A percentile compares a stretch with the other conserved stretches of the same genome.
phyloP scores from a whole-genome alignment of 371 early-diverging fungal genomes.

The Mortierella sp. region DNA sequence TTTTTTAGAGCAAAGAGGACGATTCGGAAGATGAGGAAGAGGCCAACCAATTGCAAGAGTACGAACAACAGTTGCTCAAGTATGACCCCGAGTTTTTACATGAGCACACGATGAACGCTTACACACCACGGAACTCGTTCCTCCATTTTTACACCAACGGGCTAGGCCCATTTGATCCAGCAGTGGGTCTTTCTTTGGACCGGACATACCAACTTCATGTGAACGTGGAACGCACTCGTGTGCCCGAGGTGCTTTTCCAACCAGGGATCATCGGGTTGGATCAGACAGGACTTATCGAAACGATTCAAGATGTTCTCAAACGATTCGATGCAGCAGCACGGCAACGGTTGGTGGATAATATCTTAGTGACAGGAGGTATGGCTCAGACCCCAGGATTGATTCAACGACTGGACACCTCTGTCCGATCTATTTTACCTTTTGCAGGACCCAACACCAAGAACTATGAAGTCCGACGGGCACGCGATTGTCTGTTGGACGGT shows the following conservation, averaged over 20 bases:
- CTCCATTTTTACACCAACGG: slow-evolving; percentile 51
- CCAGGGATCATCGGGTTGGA: slow-evolving; percentile 88
- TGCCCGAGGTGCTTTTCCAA: slow-evolving; percentile 90
- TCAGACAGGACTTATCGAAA: slow-evolving; percentile 87
- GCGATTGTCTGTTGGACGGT: slow-evolving; percentile 80
- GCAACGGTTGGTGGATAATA: slow-evolving; percentile 60
- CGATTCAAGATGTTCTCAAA: slow-evolving; percentile 72
- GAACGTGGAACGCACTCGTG: slow-evolving; percentile 88
- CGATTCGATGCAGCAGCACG: slow-evolving; percentile 63
- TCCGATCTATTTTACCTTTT: slow-evolving; percentile 73
- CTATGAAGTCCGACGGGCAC: slow-evolving; percentile 70
- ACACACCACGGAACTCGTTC: slow-evolving; percentile 54
- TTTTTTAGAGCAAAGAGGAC: slow-evolving; percentile 79
- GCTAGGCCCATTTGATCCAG: slow-evolving; percentile 68
- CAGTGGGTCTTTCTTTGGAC: slow-evolving; percentile 73
- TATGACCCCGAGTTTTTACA: slow-evolving; percentile 80
- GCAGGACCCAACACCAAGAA: slow-evolving; percentile 52
- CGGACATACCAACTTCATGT: slow-evolving; percentile 84
- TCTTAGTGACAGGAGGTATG: slow-evolving; percentile 87
- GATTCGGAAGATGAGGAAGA: slow-evolving; percentile 89
- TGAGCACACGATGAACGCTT: slow-evolving; percentile 48
- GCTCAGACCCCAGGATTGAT: slow-evolving; percentile 70
- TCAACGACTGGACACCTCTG: slow-evolving; percentile 66
- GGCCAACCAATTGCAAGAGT: slow-evolving; percentile 66
- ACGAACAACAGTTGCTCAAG: slow-evolving; percentile 74